These are phyloP conservation scores for Kwoniella heveanensis DNA, from an alignment of 768 basidiomycete species.

Conservation along the genomic window DNA sequence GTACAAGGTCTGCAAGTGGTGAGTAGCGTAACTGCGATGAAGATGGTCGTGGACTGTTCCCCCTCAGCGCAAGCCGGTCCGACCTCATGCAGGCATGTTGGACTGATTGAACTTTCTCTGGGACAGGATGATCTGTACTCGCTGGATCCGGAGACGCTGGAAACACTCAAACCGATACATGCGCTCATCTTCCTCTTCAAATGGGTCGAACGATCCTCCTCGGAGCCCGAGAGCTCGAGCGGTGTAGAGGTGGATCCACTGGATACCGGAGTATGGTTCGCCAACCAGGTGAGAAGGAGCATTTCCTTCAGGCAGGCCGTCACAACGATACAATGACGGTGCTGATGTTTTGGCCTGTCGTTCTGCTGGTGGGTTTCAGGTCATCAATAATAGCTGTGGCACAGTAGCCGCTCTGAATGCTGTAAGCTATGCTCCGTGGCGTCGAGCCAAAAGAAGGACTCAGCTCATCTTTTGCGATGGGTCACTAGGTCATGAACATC, in stretches of 20 bases:
- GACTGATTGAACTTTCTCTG: no score
- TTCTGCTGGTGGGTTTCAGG: slow-evolving; percentile 55
- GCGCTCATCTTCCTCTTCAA: slow-evolving; percentile 96
- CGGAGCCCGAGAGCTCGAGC: slow-evolving; percentile 37
- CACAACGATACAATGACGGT: slow-evolving; percentile 12
- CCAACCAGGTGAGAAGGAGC: slow-evolving; percentile 63
- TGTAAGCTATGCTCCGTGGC: slow-evolving; percentile 54
- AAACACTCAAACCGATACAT: slow-evolving; percentile 75
- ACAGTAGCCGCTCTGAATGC: slow-evolving; percentile 93
- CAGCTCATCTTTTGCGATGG: not conserved
- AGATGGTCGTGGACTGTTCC: no score
- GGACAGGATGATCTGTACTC: slow-evolving; percentile 54
- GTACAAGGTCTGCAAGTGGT: slow-evolving; percentile 55
- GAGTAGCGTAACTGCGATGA: slow-evolving; percentile 15
- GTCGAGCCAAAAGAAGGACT: not conserved
- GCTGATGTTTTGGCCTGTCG: not conserved
- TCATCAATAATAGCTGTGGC: slow-evolving; percentile 95
- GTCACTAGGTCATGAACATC: slow-evolving; percentile 51
- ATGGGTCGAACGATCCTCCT: slow-evolving; percentile 68
- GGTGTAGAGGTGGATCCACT: slow-evolving; percentile 57
- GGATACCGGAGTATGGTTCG: slow-evolving; percentile 72
- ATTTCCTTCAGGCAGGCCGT: not conserved
- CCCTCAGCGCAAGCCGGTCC: no score
- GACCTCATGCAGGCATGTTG: no score
- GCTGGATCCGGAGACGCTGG: slow-evolving; percentile 60